Conservation (phyloP, 2,329 filamentous ascomycete genomes). For the Diplodia sapinea region DNA sequence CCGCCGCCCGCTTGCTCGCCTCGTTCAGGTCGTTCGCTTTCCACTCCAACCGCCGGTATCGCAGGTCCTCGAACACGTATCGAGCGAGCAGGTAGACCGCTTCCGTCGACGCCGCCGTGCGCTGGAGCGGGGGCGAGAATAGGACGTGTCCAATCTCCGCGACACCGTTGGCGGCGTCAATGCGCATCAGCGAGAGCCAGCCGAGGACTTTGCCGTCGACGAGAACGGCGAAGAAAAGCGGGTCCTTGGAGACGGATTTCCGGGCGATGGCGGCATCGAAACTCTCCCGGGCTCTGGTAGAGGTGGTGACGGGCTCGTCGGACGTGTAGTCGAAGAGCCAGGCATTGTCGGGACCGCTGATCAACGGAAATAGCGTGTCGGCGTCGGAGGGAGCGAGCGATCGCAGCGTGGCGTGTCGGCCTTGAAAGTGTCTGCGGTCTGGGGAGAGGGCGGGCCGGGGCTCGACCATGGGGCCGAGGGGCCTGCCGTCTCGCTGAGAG, state of each 20-base stretch:
- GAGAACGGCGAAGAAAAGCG: conserved; percentile 10
- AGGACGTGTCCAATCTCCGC: conserved; percentile 66
- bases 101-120: conserved; percentile 64
- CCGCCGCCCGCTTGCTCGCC: conserved; percentile 60
- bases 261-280: background rate
- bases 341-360: conserved; percentile 31
- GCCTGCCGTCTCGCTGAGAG: background rate
- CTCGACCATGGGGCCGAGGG: background rate
- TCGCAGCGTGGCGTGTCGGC: conserved; percentile 31
- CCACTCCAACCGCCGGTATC: conserved; percentile 67
- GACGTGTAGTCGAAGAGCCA: conserved; percentile 54
- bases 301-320: conserved; percentile 49
- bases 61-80: conserved; percentile 59
- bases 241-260: conserved; percentile 1
- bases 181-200: conserved; percentile 34
- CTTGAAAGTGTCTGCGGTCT: background rate
- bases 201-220: background rate
- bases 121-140: conserved; percentile 58
- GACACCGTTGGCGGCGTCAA: conserved; percentile 55
- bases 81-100: conserved; percentile 62
- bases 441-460: background rate
- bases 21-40: conserved; percentile 66
- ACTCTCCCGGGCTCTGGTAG: conserved; percentile 16
- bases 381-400: conserved; percentile 30
- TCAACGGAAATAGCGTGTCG: conserved; percentile 31